Evolutionary conservation across 164 flowering plant species (phyloP).

Genomic region (Vitis amurensis): DNA sequence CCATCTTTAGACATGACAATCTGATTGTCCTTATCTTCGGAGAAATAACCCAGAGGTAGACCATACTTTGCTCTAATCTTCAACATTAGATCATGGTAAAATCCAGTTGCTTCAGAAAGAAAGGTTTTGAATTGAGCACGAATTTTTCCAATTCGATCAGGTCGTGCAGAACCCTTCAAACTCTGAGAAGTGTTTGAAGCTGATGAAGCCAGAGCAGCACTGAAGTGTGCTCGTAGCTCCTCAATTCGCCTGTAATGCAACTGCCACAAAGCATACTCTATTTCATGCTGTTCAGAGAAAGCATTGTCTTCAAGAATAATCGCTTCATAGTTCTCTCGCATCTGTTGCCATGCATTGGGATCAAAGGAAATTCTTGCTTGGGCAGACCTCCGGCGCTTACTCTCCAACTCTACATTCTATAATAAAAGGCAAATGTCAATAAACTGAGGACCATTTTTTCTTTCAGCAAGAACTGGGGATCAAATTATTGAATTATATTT

Average conservation of each 20-base stretch:
- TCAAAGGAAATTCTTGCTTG: conserved; percentile 79
- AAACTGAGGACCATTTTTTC: too few relatives aligned
- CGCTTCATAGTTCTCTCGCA: conserved; percentile 92
- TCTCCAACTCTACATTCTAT: conserved; percentile 84
- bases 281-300: conserved; percentile 80
- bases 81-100: conserved; percentile 93
- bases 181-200: conserved; percentile 48
- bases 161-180: conserved; percentile 55
- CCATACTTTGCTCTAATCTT: conserved; percentile 91
- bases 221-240: conserved; percentile 72
- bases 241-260: conserved; percentile 85
- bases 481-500: too few relatives aligned
- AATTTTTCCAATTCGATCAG: conserved; percentile 71
- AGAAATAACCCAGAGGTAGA: conserved; percentile 74
- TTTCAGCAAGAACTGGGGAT: too few relatives aligned
- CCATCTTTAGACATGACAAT: conserved; percentile 55
- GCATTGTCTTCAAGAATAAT: conserved; percentile 84
- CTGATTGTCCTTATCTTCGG: conserved; percentile 66
- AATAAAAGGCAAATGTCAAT: neutral
- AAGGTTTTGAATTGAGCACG: conserved; percentile 80
- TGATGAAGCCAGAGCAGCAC: conserved; percentile 56
- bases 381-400: conserved; percentile 63
- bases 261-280: conserved; percentile 94
- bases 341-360: conserved; percentile 85
- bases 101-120: conserved; percentile 96